Conservation (phyloP, 441 rosid genomes). For the Adansonia grandidieri region DNA sequence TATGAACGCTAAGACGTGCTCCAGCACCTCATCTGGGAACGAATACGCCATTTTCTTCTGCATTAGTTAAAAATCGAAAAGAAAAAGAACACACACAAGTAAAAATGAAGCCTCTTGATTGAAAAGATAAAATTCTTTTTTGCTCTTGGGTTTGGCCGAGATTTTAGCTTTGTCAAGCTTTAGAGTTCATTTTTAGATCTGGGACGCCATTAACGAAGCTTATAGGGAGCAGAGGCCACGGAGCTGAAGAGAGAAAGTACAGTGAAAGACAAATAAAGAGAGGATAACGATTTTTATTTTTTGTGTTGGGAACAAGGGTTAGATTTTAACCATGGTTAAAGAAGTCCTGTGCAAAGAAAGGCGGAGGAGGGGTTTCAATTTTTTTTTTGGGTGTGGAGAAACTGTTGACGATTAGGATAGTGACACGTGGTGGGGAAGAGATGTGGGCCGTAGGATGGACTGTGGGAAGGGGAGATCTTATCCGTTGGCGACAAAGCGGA, state of each 20-base stretch:
- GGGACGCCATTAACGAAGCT: conserved; percentile 49
- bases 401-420: conserved; percentile 28
- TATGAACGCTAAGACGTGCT: conserved; percentile 72
- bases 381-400: conserved; percentile 34
- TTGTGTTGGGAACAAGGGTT: conserved; percentile 34
- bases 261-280: conserved; percentile 25
- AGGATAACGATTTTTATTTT: conserved; percentile 37
- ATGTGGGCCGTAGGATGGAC: conserved; percentile 44
- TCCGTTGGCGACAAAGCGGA: conserved; percentile 50
- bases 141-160: background rate
- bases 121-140: background rate
- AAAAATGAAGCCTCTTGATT: background rate
- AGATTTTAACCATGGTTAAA: conserved; percentile 53
- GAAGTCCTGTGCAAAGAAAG: conserved; percentile 29
- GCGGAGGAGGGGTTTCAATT: background rate
- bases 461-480: conserved; percentile 49
- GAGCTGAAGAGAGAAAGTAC: conserved; percentile 5
- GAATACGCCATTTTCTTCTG: conserved; percentile 55
- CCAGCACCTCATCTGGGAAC: conserved; percentile 79
- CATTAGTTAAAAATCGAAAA: conserved; percentile 33
- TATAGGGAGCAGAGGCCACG: conserved; percentile 8
- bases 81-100: background rate
- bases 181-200: conserved; percentile 43
- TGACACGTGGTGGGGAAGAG: conserved; percentile 35
- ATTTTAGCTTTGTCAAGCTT: background rate